phyloP scores from a whole-genome alignment of 345 rosid species.

The Aegle marmelos region DNA sequence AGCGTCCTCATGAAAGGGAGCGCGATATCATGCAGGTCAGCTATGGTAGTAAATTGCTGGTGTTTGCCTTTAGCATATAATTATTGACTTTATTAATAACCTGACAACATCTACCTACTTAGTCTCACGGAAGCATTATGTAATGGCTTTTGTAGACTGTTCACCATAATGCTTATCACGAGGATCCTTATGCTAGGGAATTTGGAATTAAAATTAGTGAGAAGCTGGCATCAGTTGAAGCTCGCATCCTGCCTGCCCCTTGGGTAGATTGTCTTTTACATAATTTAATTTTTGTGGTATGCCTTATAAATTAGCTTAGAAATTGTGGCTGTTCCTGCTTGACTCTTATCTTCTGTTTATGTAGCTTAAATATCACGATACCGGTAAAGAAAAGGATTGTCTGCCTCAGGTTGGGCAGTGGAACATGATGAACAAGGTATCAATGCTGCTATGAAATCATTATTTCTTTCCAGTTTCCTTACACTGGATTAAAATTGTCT shows the following conservation, averaged over 20 bases:
- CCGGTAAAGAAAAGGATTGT: conserved; percentile 83
- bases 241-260: conserved; percentile 94
- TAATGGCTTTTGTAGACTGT: conserved; percentile 55
- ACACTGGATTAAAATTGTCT: neutral
- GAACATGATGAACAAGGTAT: conserved; percentile 99
- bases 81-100: neutral
- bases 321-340: neutral
- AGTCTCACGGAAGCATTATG: neutral
- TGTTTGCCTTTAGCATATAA: neutral
- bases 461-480: neutral
- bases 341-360: conserved; percentile 10
- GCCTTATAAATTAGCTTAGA: neutral
- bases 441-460: neutral
- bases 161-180: conserved; percentile 59
- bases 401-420: conserved; percentile 95
- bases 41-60: neutral
- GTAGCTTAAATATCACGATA: conserved; percentile 96
- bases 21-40: conserved; percentile 71
- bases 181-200: conserved; percentile 87
- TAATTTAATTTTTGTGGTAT: neutral
- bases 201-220: conserved; percentile 94
- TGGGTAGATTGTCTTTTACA: conserved; percentile 45
- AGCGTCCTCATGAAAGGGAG: conserved; percentile 84
- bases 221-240: conserved; percentile 89
- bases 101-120: neutral